These are phyloP conservation scores for Lachnellula willkommii DNA, from an alignment of 2,329 filamentous ascomycete genomes.

Conservation along the genomic window DNA sequence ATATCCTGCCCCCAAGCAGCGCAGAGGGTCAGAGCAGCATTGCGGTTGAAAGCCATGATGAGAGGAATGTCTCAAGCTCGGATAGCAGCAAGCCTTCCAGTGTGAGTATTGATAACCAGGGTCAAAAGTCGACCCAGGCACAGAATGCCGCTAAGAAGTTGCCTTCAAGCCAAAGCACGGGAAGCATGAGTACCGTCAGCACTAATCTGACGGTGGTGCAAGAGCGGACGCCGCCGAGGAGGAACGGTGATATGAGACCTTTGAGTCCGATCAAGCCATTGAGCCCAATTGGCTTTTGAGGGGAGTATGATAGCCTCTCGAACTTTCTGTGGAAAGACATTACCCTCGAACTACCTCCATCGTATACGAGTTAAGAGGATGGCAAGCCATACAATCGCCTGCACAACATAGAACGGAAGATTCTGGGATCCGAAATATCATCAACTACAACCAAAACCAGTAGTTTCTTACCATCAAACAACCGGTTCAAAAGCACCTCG, in stretches of 20 bases:
- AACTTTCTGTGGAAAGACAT: background rate
- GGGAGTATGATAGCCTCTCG: background rate
- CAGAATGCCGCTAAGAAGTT: conserved; percentile 39
- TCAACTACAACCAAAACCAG: background rate
- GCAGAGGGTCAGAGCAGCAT: conserved; percentile 28
- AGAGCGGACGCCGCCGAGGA: conserved; percentile 18
- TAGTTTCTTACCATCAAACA: background rate
- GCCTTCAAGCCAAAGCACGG: conserved; percentile 39
- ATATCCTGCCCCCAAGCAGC: conserved; percentile 47
- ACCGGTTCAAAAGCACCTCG: background rate
- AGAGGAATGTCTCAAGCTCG: conserved; percentile 58
- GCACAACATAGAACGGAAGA: background rate
- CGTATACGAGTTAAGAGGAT: no score
- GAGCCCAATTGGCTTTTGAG: conserved; percentile 53
- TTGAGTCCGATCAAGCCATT: conserved; percentile 63
- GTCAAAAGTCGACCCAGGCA: conserved; percentile 8
- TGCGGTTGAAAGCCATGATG: conserved; percentile 38
- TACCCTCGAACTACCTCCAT: no score
- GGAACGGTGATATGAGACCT: conserved; percentile 34
- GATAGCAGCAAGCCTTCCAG: conserved; percentile 54
- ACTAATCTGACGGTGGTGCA: conserved; percentile 26
- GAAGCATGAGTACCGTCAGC: conserved; percentile 35
- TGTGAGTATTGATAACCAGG: conserved; percentile 24
- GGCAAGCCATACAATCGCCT: no score
- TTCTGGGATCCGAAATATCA: background rate